These are phyloP conservation scores for Xerocomellus chrysenteron DNA, from an alignment of 768 basidiomycete genomes.

Conservation along the genomic window DNA sequence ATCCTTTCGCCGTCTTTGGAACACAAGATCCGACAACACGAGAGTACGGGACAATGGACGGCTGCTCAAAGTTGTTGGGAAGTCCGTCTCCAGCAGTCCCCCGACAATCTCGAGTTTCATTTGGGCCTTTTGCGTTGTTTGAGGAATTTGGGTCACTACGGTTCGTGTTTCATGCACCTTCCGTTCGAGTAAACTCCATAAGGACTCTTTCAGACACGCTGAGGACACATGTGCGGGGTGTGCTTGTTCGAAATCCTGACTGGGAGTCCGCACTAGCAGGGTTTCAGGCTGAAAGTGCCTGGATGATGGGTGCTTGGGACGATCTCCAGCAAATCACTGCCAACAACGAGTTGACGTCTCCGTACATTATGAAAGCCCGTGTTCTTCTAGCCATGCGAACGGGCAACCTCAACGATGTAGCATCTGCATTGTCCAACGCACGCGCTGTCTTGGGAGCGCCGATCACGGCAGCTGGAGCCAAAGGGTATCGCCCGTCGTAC, in stretches of 20 bases:
- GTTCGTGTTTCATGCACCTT: constrained; percentile 45
- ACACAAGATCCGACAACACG: constrained; percentile 96
- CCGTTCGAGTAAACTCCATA: neutral
- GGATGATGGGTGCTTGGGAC: constrained; percentile 94
- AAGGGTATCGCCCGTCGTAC: constrained; percentile 84
- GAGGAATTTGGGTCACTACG: constrained; percentile 94
- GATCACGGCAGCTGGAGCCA: constrained; percentile 76
- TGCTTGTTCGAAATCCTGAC: constrained; percentile 78
- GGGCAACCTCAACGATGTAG: constrained; percentile 45
- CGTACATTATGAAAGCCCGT: constrained; percentile 72
- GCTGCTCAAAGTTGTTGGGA: constrained; percentile 99
- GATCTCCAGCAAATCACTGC: constrained; percentile 67
- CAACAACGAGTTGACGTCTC: constrained; percentile 46
- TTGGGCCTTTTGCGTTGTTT: constrained; percentile 88
- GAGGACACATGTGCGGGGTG: constrained; percentile 90
- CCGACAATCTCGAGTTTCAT: constrained; percentile 87
- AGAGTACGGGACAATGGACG: constrained; percentile 96
- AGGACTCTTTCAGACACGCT: constrained; percentile 68
- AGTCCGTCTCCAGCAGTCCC: constrained; percentile 84
- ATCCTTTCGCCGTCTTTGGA: constrained; percentile 89
- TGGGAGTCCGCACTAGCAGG: constrained; percentile 78
- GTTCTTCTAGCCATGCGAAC: constrained; percentile 78
- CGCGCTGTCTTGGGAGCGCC: constrained; percentile 73
- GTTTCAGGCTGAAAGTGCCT: constrained; percentile 91
- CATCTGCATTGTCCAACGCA: constrained; percentile 57